phyloP scores from a whole-genome alignment of 441 rosid genomes.

The Erodium trifolium region DNA sequence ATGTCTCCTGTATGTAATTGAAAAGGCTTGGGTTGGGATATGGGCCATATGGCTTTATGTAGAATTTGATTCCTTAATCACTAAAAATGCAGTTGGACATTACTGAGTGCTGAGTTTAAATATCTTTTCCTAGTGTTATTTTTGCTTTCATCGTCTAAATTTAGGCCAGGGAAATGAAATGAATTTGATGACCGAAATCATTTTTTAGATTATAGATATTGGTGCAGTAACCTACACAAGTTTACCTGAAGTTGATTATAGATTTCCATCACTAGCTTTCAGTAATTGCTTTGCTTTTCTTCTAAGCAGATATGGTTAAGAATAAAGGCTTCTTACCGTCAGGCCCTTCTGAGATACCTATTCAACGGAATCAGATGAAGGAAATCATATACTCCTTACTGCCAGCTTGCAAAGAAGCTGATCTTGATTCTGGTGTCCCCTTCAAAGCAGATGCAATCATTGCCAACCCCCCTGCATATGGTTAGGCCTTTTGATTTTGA shows the following conservation, averaged over 20 bases:
- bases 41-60: neutral
- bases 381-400: conserved; percentile 80
- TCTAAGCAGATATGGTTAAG: conserved; percentile 88
- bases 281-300: conserved; percentile 22
- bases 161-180: conserved; percentile 10
- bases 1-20: neutral
- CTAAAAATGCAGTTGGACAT: neutral
- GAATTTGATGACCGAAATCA: neutral
- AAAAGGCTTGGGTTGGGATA: conserved; percentile 2
- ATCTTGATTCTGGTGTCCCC: conserved; percentile 67
- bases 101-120: neutral
- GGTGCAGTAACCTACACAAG: conserved; percentile 7
- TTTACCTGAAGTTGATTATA: conserved; percentile 7
- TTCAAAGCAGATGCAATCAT: conserved; percentile 97
- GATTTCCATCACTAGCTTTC: conserved; percentile 18
- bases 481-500: conserved; percentile 34
- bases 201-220: conserved; percentile 6
- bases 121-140: neutral
- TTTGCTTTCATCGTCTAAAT: neutral
- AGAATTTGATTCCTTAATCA: neutral
- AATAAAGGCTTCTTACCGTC: conserved; percentile 97
- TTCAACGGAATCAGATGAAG: conserved; percentile 81
- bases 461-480: conserved; percentile 98
- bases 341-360: conserved; percentile 90
- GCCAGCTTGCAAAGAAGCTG: conserved; percentile 93